Percentiles rank a stretch among this genome's conserved stretches.
Conservation (phyloP, 768 basidiomycete genomes). For the Auricularia cornea region DNA sequence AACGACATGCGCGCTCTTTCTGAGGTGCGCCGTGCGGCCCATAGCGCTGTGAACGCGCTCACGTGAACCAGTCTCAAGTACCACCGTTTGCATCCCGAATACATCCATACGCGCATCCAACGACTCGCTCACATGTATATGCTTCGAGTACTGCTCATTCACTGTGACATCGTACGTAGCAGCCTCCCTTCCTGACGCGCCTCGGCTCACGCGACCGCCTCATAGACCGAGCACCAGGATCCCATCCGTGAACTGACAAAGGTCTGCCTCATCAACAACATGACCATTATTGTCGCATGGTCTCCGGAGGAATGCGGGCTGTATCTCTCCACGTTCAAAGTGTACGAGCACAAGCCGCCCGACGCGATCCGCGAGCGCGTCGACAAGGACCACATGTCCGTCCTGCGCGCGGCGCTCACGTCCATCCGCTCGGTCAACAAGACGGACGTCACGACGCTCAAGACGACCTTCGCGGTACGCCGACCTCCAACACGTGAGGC, state of each 20-base stretch:
- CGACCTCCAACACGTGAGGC: no score
- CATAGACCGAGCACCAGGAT: conserved; percentile 82
- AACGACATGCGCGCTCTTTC: conserved; percentile 85
- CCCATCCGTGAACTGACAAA: conserved; percentile 90
- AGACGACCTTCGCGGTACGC: conserved; percentile 84
- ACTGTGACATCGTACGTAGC: conserved; percentile 80
- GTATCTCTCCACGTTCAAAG: conserved; percentile 86
- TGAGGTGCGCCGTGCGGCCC: conserved; percentile 51
- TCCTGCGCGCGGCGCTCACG: conserved; percentile 76
- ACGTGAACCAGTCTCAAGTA: conserved; percentile 63
- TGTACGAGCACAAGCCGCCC: conserved; percentile 88
- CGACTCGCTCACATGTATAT: conserved; percentile 75
- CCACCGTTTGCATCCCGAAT: conserved; percentile 95
- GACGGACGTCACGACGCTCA: conserved; percentile 90
- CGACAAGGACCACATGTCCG: conserved; percentile 79
- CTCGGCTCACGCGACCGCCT: conserved; percentile 3
- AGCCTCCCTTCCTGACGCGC: not conserved
- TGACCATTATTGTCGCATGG: conserved; percentile 90
- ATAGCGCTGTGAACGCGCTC: not conserved
- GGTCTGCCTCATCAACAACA: conserved; percentile 84
- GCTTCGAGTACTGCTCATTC: conserved; percentile 75
- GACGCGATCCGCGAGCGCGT: conserved; percentile 91
- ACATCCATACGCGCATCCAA: conserved; percentile 86
- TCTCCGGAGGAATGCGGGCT: conserved; percentile 85
- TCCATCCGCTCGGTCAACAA: conserved; percentile 92